Percentiles rank a stretch among this genome's conserved stretches.
These are phyloP conservation scores for Plasmodium malariae DNA, from an alignment of 169 alveolate genomes.

Conservation along the genomic window DNA sequence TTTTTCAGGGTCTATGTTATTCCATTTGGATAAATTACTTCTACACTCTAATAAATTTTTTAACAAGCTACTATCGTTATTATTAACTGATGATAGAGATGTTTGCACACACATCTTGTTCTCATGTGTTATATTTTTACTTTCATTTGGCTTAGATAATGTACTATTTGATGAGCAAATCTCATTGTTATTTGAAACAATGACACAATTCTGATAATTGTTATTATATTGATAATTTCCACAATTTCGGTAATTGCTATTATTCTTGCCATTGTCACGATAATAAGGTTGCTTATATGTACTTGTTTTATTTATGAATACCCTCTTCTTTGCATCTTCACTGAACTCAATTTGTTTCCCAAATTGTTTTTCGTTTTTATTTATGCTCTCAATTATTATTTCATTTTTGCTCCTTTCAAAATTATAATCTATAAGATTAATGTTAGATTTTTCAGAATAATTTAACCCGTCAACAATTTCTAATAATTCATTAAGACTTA, in stretches of 20 bases:
- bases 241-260: not conserved
- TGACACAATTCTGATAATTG: not conserved
- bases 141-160: not conserved
- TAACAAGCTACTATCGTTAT: constrained; percentile 24
- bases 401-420: not conserved
- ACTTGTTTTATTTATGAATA: constrained; percentile 8
- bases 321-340: constrained; percentile 1
- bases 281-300: not conserved
- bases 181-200: not conserved
- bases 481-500: constrained; percentile 49
- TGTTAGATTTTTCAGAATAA: not conserved
- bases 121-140: not conserved
- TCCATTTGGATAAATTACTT: constrained; percentile 37
- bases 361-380: not conserved
- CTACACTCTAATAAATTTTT: constrained; percentile 29
- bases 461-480: constrained; percentile 44
- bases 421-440: not conserved
- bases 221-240: not conserved
- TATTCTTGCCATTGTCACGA: not conserved
- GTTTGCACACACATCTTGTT: not conserved
- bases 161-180: not conserved
- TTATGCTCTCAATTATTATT: not conserved
- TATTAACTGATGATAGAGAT: not conserved
- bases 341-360: not conserved
- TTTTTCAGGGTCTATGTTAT: constrained; percentile 75